phyloP scores from a whole-genome alignment of 352 stramenopile genomes.

The Globisporangium echinulatum region DNA sequence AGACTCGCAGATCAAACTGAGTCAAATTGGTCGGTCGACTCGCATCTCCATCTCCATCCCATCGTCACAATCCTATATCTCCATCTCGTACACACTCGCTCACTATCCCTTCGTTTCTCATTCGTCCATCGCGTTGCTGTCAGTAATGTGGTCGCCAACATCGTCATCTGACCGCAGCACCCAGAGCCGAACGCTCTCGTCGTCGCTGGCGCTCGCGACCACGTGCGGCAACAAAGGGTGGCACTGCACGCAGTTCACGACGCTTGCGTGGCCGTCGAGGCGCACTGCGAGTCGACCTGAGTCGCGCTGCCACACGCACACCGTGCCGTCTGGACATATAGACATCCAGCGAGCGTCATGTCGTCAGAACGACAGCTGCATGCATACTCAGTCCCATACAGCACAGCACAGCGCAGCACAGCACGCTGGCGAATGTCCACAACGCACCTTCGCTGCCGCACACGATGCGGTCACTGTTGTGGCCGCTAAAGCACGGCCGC shows the following conservation, averaged over 20 bases:
- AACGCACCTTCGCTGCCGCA: conserved; percentile 66
- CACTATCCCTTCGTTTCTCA: not conserved
- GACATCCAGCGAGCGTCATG: too few relatives aligned
- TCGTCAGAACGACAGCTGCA: too few relatives aligned
- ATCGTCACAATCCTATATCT: too few relatives aligned
- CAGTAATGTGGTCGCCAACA: not conserved
- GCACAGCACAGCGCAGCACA: not conserved
- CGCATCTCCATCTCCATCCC: too few relatives aligned
- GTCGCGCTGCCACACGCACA: conserved; percentile 59
- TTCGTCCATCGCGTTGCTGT: not conserved
- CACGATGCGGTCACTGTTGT: conserved; percentile 41
- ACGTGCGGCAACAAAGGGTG: conserved; percentile 47
- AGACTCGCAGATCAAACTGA: too few relatives aligned
- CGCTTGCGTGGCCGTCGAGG: conserved; percentile 49
- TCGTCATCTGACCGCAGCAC: conserved; percentile 9
- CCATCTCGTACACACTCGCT: too few relatives aligned
- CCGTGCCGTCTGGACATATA: conserved; percentile 30
- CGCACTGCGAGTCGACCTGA: conserved; percentile 31
- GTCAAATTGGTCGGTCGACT: too few relatives aligned
- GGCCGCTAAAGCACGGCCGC: conserved; percentile 51
- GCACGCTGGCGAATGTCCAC: not conserved
- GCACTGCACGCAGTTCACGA: conserved; percentile 59
- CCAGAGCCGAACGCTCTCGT: conserved; percentile 62
- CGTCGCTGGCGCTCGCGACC: conserved; percentile 64
- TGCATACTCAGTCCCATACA: too few relatives aligned